Evolutionary conservation across 345 rosid genomes (phyloP), one percentile per base, ranked within the genome.

Genomic region (Eucalyptus curtisii): DNA sequence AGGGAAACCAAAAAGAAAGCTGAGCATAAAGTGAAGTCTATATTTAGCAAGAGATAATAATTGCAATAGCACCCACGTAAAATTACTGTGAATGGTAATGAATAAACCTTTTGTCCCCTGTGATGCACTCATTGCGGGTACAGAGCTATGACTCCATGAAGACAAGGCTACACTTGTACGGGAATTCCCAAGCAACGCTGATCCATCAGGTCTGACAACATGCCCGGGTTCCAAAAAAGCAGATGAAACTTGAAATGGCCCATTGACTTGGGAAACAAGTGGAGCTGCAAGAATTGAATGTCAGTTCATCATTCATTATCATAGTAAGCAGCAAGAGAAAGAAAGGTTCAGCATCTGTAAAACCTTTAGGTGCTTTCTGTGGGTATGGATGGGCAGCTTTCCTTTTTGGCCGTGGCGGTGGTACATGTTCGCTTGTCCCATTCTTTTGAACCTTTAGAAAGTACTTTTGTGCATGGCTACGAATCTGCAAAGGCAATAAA

Each of bases 401-500:
- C 93, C 98, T 94, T 93, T 96, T 97, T 37, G 98, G 99, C 14
- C 99, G 94, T 82, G 99, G 99, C 44, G 99, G 99, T 89, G 99
- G 99, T 37, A 97, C 95, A 86, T 95, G 99, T 90, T 96, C 99
- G 30, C 92, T 94, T 88, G 96, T 90, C 87, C 98, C 99, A 88
- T 91, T 96, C 94, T 97, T 97, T 93, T 97, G 99, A 90, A 95
- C 99, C 91, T 96, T 96, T 52, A 95, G 91, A 88, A 96, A 97
- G 88, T 97, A 97, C 88, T 97, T 97, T 91, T 97, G 99, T 4
- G 99, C 99, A 91, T 97, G 99, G 89, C 99, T 97, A 12, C 98
- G 94, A 91, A 97, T 97, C 99, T 97, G 94, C 91, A 87, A 49
- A 66, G 57, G 8, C 53, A 88, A 71, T 84, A 61, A 88, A 13